Conservation (phyloP, 331 rosid genomes). For the Pyracantha coccinea region DNA sequence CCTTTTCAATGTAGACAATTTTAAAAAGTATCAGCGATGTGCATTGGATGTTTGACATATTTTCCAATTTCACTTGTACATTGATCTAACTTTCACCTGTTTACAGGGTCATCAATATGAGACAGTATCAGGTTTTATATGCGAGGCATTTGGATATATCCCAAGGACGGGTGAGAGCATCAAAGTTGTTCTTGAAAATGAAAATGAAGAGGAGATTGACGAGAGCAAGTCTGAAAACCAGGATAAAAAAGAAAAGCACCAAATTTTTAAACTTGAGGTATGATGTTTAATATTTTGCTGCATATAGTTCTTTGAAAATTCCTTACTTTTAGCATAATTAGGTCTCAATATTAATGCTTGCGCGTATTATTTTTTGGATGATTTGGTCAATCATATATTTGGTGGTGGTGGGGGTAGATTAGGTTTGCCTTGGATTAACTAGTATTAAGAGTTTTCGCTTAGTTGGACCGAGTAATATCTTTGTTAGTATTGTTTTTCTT, state of each 20-base stretch:
- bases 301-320: constrained; percentile 12
- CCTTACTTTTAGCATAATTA: neutral
- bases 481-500: neutral
- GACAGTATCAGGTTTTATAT: constrained; percentile 95
- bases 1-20: neutral
- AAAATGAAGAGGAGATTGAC: constrained; percentile 57
- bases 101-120: constrained; percentile 95
- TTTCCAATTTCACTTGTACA: neutral
- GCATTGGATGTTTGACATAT: neutral
- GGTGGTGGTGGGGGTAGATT: neutral
- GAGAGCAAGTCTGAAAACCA: constrained; percentile 58
- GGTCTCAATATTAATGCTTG: neutral
- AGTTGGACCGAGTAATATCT: neutral
- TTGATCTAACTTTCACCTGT: constrained; percentile 1
- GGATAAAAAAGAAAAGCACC: constrained; percentile 62
- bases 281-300: neutral
- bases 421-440: neutral
- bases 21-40: neutral
- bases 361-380: neutral
- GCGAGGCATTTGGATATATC: constrained; percentile 94
- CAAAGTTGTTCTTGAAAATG: constrained; percentile 85
- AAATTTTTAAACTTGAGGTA: constrained; percentile 83
- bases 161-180: constrained; percentile 94
- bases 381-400: neutral
- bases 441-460: neutral